Evolutionary conservation across 2,329 filamentous ascomycete species (phyloP), one percentile per base, ranked within the genome.

Genomic region (Talaromyces sp.): DNA sequence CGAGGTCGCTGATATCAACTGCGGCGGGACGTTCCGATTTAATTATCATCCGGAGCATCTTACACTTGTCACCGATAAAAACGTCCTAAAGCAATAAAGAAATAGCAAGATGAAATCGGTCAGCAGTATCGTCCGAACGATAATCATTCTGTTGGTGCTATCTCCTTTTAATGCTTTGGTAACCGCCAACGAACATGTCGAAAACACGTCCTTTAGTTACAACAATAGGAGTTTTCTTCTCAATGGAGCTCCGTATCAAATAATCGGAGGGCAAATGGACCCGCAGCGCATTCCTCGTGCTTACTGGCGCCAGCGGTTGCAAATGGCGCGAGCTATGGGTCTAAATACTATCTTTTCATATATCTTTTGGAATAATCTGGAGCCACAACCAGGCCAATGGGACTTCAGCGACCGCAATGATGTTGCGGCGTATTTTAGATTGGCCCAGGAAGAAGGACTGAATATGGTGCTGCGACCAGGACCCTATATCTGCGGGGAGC

Each of bases 301-400:
- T 30, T 81, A 81, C 66, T 83, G 81, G 81, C 67, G 72, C 17
- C 76, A 82, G 52, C 74, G 81, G 10, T 67, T 82, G 0, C 61
- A 67, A 25, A 80, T 77, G 56, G 80, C 78, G 10, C 69, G 75
- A 10, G 75, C 79, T 1, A 81, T 82, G 79, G 79, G 80, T 0
- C 62, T 82, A 0, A 82, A 82, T 62, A 82, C 80, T 0, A 78
- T 82, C 53, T 82, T 83, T 64, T 76, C 75, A 47, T 83, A 83
- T 65, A 70, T 82, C 4, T 83, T 77, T 66, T 84, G 81, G 81
- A 78, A 83, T 65, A 65, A 80, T 3, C 68, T 83, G 1, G 79
- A 82, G 66, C 78, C 78, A 4, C 64, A 62, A 0, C 75, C 66
- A 8, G 80, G 77, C 0, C 55, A 64, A 13, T 83, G 79, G 77